Base-by-base conservation (phyloP, 495 filamentous ascomycete species). In the Xylaria cubensis region DNA sequence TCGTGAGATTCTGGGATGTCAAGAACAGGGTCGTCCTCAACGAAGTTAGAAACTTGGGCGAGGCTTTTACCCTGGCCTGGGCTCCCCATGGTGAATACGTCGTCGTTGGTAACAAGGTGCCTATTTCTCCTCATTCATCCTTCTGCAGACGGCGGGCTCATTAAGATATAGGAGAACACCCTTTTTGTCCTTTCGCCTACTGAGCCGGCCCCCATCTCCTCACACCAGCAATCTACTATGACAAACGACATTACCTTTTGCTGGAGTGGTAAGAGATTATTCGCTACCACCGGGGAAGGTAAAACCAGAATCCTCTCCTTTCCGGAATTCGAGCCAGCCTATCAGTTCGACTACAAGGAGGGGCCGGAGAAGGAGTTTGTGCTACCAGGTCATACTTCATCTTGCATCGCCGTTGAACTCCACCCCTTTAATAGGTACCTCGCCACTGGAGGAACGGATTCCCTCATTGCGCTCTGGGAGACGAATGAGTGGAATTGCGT, bases 1-100 rank as follows among this genome's bases (percentile, higher is more conserved):
- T 92, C 19, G 92, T 97, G 71, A 90, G 92, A 72, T 90, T 99
- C 74, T 99, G 96, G 96, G 97, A 99, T 71, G 93, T 97, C 21
- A 87, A 94, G 73, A 93, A 88, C 29, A 95, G 94, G 80, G 80
- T 85, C 5, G 93, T 92, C 67, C 87, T 93, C 46, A 94, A 93
- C 74, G 92, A 92, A 71, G 84, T 95, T 2, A 93, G 92, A 78
- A 88, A 92, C n/a, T 90, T 91, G 42, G 94, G 93, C 8, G 91
- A 92, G 78, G 92, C 93, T 10, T 93, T 97, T 72, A 92, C 90
- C 17, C 84, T 97, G 66, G 92, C 91, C 7, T 99, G 96, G 94
- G 89, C 87, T 65, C 94, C 94, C n/a, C 92, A 96, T 77, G 97
- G 97, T 4, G 88, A 85, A 56, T 90, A 89, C 61, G 84, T 98